Conservation (phyloP, 768 basidiomycete genomes). For the Phylloporus sp. region DNA sequence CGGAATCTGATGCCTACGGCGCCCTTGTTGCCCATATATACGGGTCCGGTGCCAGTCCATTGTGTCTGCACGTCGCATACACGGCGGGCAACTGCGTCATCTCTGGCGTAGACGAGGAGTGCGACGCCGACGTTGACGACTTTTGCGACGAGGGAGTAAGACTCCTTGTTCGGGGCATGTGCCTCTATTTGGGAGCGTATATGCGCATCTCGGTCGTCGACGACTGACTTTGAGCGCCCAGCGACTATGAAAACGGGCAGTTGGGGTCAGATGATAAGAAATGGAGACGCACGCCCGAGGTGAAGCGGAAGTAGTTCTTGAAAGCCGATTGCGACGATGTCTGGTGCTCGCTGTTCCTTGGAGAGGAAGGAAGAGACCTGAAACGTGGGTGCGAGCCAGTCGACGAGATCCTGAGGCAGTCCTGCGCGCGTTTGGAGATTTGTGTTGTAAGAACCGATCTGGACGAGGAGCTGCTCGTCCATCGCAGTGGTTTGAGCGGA, state of each 20-base stretch:
- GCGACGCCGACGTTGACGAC: constrained; percentile 85
- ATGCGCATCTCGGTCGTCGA: constrained; percentile 62
- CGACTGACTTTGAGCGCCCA: constrained; percentile 66
- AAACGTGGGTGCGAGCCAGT: constrained; percentile 85
- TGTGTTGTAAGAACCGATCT: constrained; percentile 88
- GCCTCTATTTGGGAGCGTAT: constrained; percentile 71
- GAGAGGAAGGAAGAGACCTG: constrained; percentile 71
- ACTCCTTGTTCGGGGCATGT: constrained; percentile 65
- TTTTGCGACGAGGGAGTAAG: constrained; percentile 73
- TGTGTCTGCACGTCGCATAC: constrained; percentile 64
- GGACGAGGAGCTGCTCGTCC: constrained; percentile 49
- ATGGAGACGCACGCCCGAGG: constrained; percentile 63
- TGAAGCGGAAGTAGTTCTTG: constrained; percentile 91
- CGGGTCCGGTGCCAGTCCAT: constrained; percentile 71
- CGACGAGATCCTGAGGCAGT: constrained; percentile 79
- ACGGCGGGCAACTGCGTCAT: constrained; percentile 56
- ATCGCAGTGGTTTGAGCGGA: constrained; percentile 1
- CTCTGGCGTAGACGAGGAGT: constrained; percentile 79
- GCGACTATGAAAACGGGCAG: constrained; percentile 55
- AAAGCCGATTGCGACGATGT: constrained; percentile 86
- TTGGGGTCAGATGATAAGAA: too few species aligned
- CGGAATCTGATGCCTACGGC: constrained; percentile 86
- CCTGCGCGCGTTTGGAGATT: constrained; percentile 75
- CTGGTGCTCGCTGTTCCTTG: constrained; percentile 61
- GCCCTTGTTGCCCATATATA: constrained; percentile 91